Base-by-base conservation (phyloP, 371 early-diverging fungal genomes). In the Apophysomyces trapeziformis region DNA sequence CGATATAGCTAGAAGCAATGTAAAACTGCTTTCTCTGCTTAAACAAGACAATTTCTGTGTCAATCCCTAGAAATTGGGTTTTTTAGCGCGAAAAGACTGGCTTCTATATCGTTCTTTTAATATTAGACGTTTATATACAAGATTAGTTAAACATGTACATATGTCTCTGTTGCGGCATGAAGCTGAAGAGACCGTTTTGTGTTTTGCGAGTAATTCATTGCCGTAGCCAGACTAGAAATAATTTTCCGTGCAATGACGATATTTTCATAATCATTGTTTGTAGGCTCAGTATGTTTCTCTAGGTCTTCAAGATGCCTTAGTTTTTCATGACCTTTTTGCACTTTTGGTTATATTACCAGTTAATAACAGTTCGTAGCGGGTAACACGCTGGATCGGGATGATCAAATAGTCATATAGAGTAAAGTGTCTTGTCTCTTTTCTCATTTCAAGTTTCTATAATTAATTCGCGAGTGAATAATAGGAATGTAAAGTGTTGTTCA, bases 171-270 rank as follows among this genome's bases (percentile, higher is more conserved):
- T n/a, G 21, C 9, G 54, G 54, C 9, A 50, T 5, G 18, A 21
- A 50, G 16, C 16, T 16, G 54, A 21, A 50, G 54, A 50, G 47
- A 47, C 16, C 47, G 21, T 8, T 21, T 18, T 21, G 21, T 35
- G 21, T 73, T 69, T 73, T 81, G 81, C 9, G 69, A 76, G n/a
- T 71, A 61, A 37, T 81, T 78, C 81, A 81, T 81, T 16, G 78
- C 75, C 26, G 63, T 43, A 1, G 81, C 82, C 44, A 79, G 67
- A 50, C 75, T 67, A 7, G 68, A 57, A 46, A 84, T 68, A 7
- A 70, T 64, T 35, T 72, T 75, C 16, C 71, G 70, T 9, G 78
- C 77, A 13, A 63, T 61, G 45, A 60, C 50, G 38, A 84, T 73
- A 41, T 79, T 61, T 18, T 71, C 35, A 57, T 73, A 79, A 64